Evolutionary conservation across 1,139 yeast genomes (phyloP).

Genomic region (Geotrichum restrictum): DNA sequence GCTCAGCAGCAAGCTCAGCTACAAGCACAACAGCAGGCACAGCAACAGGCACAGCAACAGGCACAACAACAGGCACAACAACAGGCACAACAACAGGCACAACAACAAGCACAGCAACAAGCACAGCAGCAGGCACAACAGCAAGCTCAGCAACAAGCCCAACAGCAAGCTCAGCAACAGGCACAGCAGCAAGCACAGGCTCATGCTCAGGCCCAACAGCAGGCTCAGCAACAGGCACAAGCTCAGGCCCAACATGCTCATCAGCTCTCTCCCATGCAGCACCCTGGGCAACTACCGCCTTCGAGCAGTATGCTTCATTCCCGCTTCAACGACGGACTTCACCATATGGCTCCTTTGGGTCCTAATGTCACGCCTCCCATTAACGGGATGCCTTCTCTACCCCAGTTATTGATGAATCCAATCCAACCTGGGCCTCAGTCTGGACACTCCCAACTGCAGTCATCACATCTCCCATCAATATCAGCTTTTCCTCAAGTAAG

Average conservation of each 20-base stretch:
- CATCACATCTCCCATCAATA: conserved; percentile 10
- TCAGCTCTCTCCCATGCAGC: not conserved
- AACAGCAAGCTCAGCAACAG: conserved; percentile 5
- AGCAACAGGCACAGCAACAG: not conserved
- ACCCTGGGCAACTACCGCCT: not conserved
- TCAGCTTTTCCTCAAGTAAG: not conserved
- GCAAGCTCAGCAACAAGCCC: conserved; percentile 3
- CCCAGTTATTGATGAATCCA: conserved; percentile 10
- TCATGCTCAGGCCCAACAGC: conserved; percentile 6
- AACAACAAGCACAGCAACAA: conserved; percentile 6
- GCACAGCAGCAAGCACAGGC: not conserved
- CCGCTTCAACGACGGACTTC: not conserved
- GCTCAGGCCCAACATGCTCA: not conserved
- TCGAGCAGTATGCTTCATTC: not conserved
- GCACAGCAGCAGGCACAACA: conserved; percentile 13
- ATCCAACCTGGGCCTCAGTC: conserved; percentile 1
- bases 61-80: conserved; percentile 12
- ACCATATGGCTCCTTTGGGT: not conserved
- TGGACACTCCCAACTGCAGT: not conserved
- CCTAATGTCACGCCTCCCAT: not conserved
- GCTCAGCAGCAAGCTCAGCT: conserved; percentile 4
- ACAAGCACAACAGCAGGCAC: conserved; percentile 6
- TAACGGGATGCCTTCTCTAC: conserved; percentile 7
- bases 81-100: conserved; percentile 15
- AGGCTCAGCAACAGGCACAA: not conserved